phyloP scores from a whole-genome alignment of 148 eudicot species.

The Rhododendron henanense region DNA sequence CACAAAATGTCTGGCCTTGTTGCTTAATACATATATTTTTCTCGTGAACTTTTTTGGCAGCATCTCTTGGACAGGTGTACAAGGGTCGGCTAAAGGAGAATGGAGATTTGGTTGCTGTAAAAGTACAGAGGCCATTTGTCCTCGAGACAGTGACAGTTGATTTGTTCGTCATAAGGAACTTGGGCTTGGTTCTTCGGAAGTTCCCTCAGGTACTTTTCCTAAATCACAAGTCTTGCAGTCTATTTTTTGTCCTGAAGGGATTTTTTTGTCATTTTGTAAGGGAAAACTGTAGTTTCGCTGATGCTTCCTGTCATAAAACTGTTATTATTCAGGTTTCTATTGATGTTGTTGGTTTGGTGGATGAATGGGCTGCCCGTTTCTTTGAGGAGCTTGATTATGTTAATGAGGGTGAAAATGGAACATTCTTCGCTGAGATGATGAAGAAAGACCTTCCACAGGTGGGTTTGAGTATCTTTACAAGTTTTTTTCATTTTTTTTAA shows the following conservation, averaged over 20 bases:
- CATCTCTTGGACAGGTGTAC: slow-evolving; percentile 98
- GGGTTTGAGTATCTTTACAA: slow-evolving; percentile 2
- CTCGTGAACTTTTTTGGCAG: slow-evolving; percentile 41
- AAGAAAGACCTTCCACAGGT: slow-evolving; percentile 97
- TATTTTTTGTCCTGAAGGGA: background rate
- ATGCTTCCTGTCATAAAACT: background rate
- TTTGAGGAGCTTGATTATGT: slow-evolving; percentile 98
- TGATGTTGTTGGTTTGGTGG: slow-evolving; percentile 98
- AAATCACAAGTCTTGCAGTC: slow-evolving; percentile 3
- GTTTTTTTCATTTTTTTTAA: background rate
- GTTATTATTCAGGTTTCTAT: slow-evolving; percentile 57
- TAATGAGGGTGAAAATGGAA: slow-evolving; percentile 98
- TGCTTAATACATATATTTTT: background rate
- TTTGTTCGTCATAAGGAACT: slow-evolving; percentile 72
- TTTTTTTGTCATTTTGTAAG: background rate
- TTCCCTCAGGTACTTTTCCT: slow-evolving; percentile 78
- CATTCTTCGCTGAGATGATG: slow-evolving; percentile 95
- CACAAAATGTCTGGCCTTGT: background rate
- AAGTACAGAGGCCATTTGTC: slow-evolving; percentile 99
- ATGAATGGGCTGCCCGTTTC: slow-evolving; percentile 99
- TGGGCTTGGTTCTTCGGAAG: slow-evolving; percentile 87
- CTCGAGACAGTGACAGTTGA: slow-evolving; percentile 96
- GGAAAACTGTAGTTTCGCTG: background rate
- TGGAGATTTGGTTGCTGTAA: slow-evolving; percentile 96
- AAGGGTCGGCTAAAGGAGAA: slow-evolving; percentile 94